Percentiles rank a stretch among this genome's conserved stretches.
Conservation (phyloP, 371 early-diverging fungal species). For the Mortierella sp. region DNA sequence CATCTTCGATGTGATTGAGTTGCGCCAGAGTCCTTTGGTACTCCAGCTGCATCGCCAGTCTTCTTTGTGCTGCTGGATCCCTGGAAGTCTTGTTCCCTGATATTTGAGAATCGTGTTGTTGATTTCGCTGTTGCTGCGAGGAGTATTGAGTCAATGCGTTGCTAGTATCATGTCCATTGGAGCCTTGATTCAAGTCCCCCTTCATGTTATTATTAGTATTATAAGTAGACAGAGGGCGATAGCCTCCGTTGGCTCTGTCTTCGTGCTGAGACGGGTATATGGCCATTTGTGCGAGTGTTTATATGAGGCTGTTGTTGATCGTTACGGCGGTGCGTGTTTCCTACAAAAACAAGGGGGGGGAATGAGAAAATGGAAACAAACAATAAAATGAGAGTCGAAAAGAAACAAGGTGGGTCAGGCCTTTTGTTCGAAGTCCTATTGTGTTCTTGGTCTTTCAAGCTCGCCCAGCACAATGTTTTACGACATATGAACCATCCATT, state of each 20-base stretch:
- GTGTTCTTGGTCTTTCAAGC: too few species aligned
- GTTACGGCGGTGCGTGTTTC: too few species aligned
- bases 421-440: too few species aligned
- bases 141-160: background rate
- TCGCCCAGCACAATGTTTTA: too few species aligned
- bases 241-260: background rate
- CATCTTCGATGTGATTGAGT: constrained; percentile 8
- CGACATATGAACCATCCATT: too few species aligned
- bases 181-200: background rate
- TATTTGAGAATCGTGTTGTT: constrained; percentile 12
- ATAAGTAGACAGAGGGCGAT: background rate
- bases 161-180: background rate
- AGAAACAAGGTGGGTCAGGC: too few species aligned
- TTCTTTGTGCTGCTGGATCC: constrained; percentile 15
- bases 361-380: too few species aligned
- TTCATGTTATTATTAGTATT: background rate
- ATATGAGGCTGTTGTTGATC: too few species aligned
- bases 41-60: constrained; percentile 25
- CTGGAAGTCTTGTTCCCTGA: constrained; percentile 7
- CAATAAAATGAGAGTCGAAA: too few species aligned
- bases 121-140: constrained; percentile 3
- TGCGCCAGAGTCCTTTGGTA: constrained; percentile 25
- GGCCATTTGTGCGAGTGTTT: background rate
- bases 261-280: background rate
- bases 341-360: too few species aligned